Percentiles rank a stretch among this genome's conserved stretches.
These are phyloP conservation scores for Fusarium albidum DNA, from an alignment of 2,329 filamentous ascomycete species.

Conservation along the genomic window DNA sequence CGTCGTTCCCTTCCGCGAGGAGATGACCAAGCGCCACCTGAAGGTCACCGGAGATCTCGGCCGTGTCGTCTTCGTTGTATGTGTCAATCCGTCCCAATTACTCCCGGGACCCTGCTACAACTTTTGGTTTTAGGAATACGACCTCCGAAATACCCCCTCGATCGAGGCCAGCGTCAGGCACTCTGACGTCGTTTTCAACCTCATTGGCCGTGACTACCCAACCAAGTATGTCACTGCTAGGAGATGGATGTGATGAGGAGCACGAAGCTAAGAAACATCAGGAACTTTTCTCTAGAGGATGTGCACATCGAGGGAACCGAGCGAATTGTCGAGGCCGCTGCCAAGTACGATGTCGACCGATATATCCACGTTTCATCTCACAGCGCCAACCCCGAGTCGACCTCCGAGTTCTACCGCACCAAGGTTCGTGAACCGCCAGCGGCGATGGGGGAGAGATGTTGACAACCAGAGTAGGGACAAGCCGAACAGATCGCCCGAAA, in stretches of 20 bases:
- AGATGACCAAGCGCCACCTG: conserved; percentile 96
- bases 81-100: conserved; percentile 33
- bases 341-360: conserved; percentile 97
- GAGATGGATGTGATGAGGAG: conserved; percentile 1
- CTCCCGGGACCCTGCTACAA: conserved; percentile 20
- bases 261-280: conserved; percentile 48
- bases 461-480: conserved; percentile 62
- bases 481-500: conserved; percentile 84
- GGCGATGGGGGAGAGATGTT: conserved; percentile 6
- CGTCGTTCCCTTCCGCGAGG: conserved; percentile 91
- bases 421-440: conserved; percentile 65
- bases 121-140: conserved; percentile 75
- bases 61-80: conserved; percentile 83
- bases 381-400: conserved; percentile 82
- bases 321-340: conserved; percentile 91
- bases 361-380: conserved; percentile 97
- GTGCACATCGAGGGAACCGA: conserved; percentile 93
- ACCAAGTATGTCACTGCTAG: conserved; percentile 73
- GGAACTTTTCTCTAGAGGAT: conserved; percentile 93
- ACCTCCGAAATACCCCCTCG: conserved; percentile 91
- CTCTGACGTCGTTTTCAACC: conserved; percentile 97
- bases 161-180: conserved; percentile 97
- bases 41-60: conserved; percentile 97
- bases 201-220: conserved; percentile 92
- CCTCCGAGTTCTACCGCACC: conserved; percentile 89